Evolutionary conservation across 352 stramenopile genomes (phyloP).

Genomic region (Pythium volutum): DNA sequence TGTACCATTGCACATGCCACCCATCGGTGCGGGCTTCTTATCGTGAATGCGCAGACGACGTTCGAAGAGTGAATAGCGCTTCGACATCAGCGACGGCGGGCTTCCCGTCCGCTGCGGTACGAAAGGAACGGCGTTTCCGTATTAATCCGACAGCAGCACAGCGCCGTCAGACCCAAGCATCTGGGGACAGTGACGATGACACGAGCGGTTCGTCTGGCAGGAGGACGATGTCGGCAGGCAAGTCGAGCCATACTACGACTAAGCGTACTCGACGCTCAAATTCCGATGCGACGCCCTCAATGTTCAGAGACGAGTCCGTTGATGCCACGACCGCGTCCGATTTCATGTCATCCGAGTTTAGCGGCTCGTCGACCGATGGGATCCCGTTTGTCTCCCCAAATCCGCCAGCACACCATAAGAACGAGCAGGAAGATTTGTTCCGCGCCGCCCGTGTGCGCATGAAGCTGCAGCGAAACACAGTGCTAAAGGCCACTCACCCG

Average conservation of each 20-base stretch:
- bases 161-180: constrained; percentile 17
- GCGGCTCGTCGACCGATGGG: constrained; percentile 22
- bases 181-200: constrained; percentile 12
- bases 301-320: constrained; percentile 12
- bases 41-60: not conserved
- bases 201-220: not conserved
- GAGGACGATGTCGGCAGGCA: not conserved
- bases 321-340: constrained; percentile 15
- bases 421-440: constrained; percentile 78
- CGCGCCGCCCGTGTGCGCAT: constrained; percentile 69
- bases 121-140: constrained; percentile 37
- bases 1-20: constrained; percentile 22
- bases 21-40: constrained; percentile 15
- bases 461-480: constrained; percentile 67
- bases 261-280: constrained; percentile 30
- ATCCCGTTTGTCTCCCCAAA: constrained; percentile 7
- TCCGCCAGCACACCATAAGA: constrained; percentile 35
- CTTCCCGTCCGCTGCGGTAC: constrained; percentile 28
- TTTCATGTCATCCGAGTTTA: constrained; percentile 21
- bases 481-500: constrained; percentile 26
- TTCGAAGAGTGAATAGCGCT: not conserved
- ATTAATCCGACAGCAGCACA: constrained; percentile 35
- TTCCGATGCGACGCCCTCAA: constrained; percentile 21
- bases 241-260: not conserved
- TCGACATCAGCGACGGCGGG: constrained; percentile 11